phyloP scores from a whole-genome alignment of 768 basidiomycete species.

The Rhizopogon roseolus region DNA sequence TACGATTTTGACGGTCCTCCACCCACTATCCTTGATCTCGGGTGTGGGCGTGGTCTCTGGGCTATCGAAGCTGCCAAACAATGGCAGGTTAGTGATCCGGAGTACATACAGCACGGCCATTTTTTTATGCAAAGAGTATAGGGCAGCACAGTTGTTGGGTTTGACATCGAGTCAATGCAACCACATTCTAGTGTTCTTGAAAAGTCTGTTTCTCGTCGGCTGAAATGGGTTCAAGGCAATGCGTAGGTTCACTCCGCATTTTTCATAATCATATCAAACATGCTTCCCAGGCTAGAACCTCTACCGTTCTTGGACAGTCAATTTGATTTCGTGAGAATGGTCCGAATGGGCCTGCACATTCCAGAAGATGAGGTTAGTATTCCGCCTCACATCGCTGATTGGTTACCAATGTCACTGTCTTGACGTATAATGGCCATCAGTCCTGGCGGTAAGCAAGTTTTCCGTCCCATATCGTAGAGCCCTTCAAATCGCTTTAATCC shows the following conservation, averaged over 20 bases:
- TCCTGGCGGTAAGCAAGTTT: constrained; percentile 49
- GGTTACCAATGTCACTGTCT: constrained; percentile 10
- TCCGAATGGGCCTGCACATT: constrained; percentile 59
- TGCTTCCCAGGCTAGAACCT: constrained; percentile 47
- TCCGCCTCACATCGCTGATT: constrained; percentile 1
- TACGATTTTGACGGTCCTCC: constrained; percentile 52
- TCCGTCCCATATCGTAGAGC: constrained; percentile 10
- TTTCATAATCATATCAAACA: constrained; percentile 5
- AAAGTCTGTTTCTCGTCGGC: constrained; percentile 39
- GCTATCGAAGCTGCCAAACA: constrained; percentile 59
- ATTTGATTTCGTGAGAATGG: constrained; percentile 67
- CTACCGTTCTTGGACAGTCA: constrained; percentile 52
- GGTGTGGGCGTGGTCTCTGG: constrained; percentile 72
- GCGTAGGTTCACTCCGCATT: constrained; percentile 35
- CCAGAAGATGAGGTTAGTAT: constrained; percentile 65
- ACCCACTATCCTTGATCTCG: constrained; percentile 54
- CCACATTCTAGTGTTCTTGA: constrained; percentile 37
- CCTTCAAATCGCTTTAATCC: constrained; percentile 7
- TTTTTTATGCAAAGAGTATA: constrained; percentile 17
- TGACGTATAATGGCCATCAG: constrained; percentile 50
- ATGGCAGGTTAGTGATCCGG: constrained; percentile 49
- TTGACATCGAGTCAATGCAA: constrained; percentile 53
- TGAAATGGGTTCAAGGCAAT: constrained; percentile 67
- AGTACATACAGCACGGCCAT: neutral
- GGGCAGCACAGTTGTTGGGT: constrained; percentile 54